phyloP scores from a whole-genome alignment of 2,329 filamentous ascomycete species.

The Fragosphaeria purpurea region DNA sequence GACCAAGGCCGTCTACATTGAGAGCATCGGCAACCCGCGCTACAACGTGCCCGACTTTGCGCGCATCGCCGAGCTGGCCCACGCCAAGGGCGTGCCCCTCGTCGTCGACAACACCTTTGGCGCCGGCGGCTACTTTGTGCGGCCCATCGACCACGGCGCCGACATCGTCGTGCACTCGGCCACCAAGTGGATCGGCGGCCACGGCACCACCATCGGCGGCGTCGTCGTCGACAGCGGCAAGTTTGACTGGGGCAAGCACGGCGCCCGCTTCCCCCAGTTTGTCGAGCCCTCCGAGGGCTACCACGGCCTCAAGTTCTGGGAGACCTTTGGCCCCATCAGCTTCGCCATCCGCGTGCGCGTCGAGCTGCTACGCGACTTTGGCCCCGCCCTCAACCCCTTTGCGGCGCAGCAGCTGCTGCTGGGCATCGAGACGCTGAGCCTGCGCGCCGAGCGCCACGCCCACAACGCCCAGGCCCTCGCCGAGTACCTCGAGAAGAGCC shows the following conservation, averaged over 20 bases:
- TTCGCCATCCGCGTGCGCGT: slow-evolving; percentile 82
- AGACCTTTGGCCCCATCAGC: slow-evolving; percentile 73
- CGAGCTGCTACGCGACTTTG: slow-evolving; percentile 82
- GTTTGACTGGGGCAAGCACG: slow-evolving; percentile 87
- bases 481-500: slow-evolving; percentile 70
- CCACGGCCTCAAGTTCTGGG: slow-evolving; percentile 89
- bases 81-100: slow-evolving; percentile 54
- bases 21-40: slow-evolving; percentile 86
- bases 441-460: slow-evolving; percentile 79
- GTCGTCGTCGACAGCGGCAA: slow-evolving; percentile 81
- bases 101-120: slow-evolving; percentile 92
- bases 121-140: slow-evolving; percentile 78
- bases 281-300: slow-evolving; percentile 80
- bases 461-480: slow-evolving; percentile 74
- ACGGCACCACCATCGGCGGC: slow-evolving; percentile 84
- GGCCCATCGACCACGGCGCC: slow-evolving; percentile 80
- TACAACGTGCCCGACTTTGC: slow-evolving; percentile 92
- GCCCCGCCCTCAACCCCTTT: slow-evolving; percentile 76
- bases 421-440: slow-evolving; percentile 78
- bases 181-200: slow-evolving; percentile 95
- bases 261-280: slow-evolving; percentile 82
- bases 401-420: slow-evolving; percentile 85
- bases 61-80: slow-evolving; percentile 72
- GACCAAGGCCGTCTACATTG: slow-evolving; percentile 86
- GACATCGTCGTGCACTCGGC: slow-evolving; percentile 93